Evolutionary conservation across 805 yeast species (phyloP).

Genomic region (Lachancea sp.): DNA sequence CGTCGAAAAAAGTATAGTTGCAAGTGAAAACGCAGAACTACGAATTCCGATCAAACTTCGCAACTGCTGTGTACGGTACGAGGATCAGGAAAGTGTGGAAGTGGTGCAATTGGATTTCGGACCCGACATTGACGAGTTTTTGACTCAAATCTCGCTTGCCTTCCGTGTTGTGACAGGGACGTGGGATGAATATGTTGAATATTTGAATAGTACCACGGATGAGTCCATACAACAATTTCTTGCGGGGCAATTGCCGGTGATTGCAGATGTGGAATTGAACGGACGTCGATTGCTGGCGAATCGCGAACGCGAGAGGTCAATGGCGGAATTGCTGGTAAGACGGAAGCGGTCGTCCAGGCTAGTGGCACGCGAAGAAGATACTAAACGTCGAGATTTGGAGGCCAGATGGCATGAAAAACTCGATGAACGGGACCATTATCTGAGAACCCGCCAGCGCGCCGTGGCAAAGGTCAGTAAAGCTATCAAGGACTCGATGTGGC

Average conservation of each 20-base stretch:
- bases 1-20: slow-evolving; percentile 11
- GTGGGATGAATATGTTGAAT: slow-evolving; percentile 24
- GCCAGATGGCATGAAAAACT: slow-evolving; percentile 34
- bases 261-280: slow-evolving; percentile 23
- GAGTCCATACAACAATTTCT: slow-evolving; percentile 13
- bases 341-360: slow-evolving; percentile 71
- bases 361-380: slow-evolving; percentile 61
- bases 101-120: slow-evolving; percentile 28
- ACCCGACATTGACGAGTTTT: slow-evolving; percentile 26
- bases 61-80: slow-evolving; percentile 26
- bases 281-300: slow-evolving; percentile 30
- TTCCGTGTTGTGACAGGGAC: slow-evolving; percentile 22
- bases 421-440: slow-evolving; percentile 28
- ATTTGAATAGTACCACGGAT: slow-evolving; percentile 8
- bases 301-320: slow-evolving; percentile 55
- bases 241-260: slow-evolving; percentile 13
- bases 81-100: slow-evolving; percentile 15
- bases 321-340: slow-evolving; percentile 56
- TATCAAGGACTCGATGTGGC: slow-evolving; percentile 27
- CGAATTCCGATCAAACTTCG: slow-evolving; percentile 25
- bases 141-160: slow-evolving; percentile 17
- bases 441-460: slow-evolving; percentile 23
- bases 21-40: slow-evolving; percentile 7
- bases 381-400: slow-evolving; percentile 39
- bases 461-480: slow-evolving; percentile 22